phyloP scores from a whole-genome alignment of 306 rosid species.

The Glycine soja region DNA sequence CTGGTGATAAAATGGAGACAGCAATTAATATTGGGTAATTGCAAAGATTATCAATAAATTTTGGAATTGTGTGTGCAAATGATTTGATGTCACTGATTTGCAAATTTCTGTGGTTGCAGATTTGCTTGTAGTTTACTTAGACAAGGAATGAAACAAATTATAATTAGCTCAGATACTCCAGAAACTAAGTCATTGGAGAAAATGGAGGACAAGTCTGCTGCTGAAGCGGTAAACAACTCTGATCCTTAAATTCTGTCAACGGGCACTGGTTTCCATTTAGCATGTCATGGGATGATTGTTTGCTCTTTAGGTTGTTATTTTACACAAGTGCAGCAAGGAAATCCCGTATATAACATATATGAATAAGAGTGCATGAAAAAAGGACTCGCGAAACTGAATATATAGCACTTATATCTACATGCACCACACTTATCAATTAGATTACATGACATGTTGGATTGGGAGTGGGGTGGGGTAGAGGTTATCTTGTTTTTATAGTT shows the following conservation, averaged over 20 bases:
- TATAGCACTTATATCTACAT: not conserved
- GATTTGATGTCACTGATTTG: constrained; percentile 27
- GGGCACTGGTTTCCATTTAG: not conserved
- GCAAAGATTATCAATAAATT: constrained; percentile 22
- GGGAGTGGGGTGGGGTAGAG: no score
- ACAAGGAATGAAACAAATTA: constrained; percentile 93
- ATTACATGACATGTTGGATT: not conserved
- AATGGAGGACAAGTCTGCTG: constrained; percentile 70
- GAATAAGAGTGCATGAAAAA: not conserved
- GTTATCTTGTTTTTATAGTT: no score
- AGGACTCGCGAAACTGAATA: constrained; percentile 8
- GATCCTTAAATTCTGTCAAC: constrained; percentile 27
- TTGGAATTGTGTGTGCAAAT: constrained; percentile 19
- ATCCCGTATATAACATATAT: not conserved
- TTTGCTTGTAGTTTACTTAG: constrained; percentile 97
- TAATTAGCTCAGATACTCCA: constrained; percentile 84
- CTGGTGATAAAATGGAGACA: constrained; percentile 99
- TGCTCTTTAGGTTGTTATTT: not conserved
- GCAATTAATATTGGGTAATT: constrained; percentile 95
- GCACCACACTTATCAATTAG: not conserved
- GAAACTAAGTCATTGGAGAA: constrained; percentile 81
- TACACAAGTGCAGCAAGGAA: not conserved
- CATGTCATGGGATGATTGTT: constrained; percentile 2
- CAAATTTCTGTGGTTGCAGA: constrained; percentile 51
- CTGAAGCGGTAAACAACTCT: constrained; percentile 60